These are phyloP conservation scores for Puccinia horiana DNA, from an alignment of 1,284 basidiomycete species.

Conservation along the genomic window DNA sequence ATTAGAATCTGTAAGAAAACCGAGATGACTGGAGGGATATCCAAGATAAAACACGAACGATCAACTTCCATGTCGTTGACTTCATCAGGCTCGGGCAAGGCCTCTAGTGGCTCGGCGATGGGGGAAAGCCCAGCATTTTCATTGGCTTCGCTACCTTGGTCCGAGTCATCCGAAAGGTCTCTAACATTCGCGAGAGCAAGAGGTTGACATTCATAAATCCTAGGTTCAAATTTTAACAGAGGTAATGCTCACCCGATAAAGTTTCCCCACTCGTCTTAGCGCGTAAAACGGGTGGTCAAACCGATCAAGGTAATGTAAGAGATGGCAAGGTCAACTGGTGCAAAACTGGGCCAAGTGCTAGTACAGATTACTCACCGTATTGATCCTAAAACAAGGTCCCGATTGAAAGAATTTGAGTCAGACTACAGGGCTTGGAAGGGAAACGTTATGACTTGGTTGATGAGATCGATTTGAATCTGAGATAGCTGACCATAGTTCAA, in stretches of 20 bases:
- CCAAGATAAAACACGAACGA: slow-evolving; percentile 23
- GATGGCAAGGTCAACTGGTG: slow-evolving; percentile 11
- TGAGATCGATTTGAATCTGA: not conserved
- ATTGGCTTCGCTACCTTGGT: slow-evolving; percentile 26
- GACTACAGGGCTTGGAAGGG: slow-evolving; percentile 4
- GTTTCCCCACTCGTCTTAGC: slow-evolving; percentile 49
- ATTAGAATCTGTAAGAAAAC: not conserved
- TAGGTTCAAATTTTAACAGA: not conserved
- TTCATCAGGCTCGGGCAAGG: slow-evolving; percentile 44
- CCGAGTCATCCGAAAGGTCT: slow-evolving; percentile 46
- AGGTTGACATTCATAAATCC: not conserved
- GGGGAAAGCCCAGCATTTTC: slow-evolving; percentile 24
- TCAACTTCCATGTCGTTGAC: slow-evolving; percentile 44
- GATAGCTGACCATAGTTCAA: slow-evolving; percentile 30
- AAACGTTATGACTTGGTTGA: slow-evolving; percentile 15
- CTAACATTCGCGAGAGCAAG: slow-evolving; percentile 1
- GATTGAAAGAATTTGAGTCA: slow-evolving; percentile 12
- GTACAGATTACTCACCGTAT: slow-evolving; percentile 28
- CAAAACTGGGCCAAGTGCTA: not conserved
- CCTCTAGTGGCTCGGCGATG: slow-evolving; percentile 22
- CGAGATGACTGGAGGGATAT: not conserved
- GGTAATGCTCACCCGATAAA: slow-evolving; percentile 31
- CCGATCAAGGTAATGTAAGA: not conserved
- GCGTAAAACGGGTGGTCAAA: not conserved
- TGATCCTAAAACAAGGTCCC: slow-evolving; percentile 31